phyloP scores from a whole-genome alignment of 2,329 filamentous ascomycete genomes.

The Xylariales sp. region DNA sequence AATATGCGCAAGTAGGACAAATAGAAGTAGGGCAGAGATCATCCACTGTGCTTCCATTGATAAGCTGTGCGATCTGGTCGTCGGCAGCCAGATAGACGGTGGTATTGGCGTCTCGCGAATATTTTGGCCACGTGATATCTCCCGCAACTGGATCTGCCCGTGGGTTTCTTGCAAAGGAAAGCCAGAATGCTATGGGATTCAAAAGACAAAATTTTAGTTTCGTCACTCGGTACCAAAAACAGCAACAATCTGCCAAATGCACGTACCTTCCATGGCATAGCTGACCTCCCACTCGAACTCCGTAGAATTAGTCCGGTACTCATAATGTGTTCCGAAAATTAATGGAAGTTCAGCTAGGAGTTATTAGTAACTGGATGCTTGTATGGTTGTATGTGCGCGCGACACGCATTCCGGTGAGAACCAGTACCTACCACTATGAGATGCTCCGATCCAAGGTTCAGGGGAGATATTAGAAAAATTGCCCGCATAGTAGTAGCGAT shows the following conservation, averaged over 20 bases:
- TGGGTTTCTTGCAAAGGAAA: slow-evolving; percentile 1
- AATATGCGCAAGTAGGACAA: too few relatives aligned
- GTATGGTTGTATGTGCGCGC: too few relatives aligned
- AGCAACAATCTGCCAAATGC: background rate
- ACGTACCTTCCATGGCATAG: slow-evolving; percentile 19
- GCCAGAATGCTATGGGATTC: background rate
- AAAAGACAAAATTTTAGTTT: background rate
- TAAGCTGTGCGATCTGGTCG: slow-evolving; percentile 1
- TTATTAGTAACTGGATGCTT: too few relatives aligned
- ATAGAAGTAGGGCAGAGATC: too few relatives aligned
- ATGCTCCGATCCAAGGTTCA: slow-evolving; percentile 25
- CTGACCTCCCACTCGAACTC: slow-evolving; percentile 23
- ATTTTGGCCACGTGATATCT: slow-evolving; percentile 1
- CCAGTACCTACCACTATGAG: slow-evolving; percentile 19
- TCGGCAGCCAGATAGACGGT: slow-evolving; percentile 3
- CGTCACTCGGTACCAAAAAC: too few relatives aligned
- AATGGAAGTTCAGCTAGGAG: slow-evolving; percentile 21
- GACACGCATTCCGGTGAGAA: too few relatives aligned
- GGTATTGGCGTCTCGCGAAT: background rate
- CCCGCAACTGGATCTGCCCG: background rate
- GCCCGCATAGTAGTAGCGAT: slow-evolving; percentile 29
- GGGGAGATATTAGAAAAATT: slow-evolving; percentile 30
- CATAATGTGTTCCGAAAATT: slow-evolving; percentile 23
- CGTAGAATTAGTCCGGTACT: slow-evolving; percentile 23
- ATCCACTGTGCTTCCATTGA: background rate